These are phyloP conservation scores for Euryodendron excelsum DNA, from an alignment of 148 eudicot species.

Conservation along the genomic window DNA sequence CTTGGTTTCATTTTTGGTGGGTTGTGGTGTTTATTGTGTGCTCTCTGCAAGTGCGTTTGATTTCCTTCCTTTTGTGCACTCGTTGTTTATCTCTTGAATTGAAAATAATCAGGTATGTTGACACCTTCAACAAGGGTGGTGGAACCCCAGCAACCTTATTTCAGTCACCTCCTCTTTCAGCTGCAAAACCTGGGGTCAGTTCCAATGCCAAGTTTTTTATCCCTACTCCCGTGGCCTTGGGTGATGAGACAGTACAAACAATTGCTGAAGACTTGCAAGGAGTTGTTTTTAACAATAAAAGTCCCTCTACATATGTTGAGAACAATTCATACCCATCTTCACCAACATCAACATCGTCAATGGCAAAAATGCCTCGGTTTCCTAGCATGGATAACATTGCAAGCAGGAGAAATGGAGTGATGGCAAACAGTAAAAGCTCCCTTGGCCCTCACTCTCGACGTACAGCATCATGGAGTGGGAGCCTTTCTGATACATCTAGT, in stretches of 20 bases:
- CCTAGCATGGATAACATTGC: constrained; percentile 60
- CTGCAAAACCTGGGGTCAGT: constrained; percentile 36
- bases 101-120: constrained; percentile 54
- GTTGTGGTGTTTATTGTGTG: background rate
- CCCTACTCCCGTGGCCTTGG: constrained; percentile 40
- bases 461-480: constrained; percentile 67
- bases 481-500: constrained; percentile 19
- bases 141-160: constrained; percentile 44
- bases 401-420: constrained; percentile 21
- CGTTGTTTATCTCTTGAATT: background rate
- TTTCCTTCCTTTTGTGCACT: background rate
- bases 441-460: constrained; percentile 43
- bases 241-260: constrained; percentile 27
- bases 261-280: constrained; percentile 18
- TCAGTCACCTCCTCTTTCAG: constrained; percentile 53
- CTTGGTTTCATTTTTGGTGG: background rate
- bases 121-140: constrained; percentile 70
- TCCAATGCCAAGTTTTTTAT: constrained; percentile 57
- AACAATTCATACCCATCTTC: constrained; percentile 25
- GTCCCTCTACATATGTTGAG: constrained; percentile 20
- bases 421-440: constrained; percentile 18
- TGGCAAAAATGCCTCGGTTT: constrained; percentile 36
- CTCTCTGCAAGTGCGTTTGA: background rate
- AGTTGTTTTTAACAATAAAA: constrained; percentile 19
- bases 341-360: constrained; percentile 32